Percentiles rank a stretch among this genome's conserved stretches.
These are phyloP conservation scores for Zygoascus meyerae DNA, from an alignment of 1,139 yeast genomes.

Conservation along the genomic window DNA sequence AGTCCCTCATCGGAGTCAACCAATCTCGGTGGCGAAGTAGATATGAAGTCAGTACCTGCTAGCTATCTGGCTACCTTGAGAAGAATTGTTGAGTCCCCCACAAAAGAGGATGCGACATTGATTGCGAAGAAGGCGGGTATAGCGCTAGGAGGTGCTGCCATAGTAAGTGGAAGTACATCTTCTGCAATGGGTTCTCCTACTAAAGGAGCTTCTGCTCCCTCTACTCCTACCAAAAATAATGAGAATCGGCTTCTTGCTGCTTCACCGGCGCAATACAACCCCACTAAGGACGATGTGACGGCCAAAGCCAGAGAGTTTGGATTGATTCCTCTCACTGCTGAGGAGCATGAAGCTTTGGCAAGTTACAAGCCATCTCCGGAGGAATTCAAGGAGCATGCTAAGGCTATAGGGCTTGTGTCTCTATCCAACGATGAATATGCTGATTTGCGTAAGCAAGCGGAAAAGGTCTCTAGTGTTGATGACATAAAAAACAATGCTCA, in stretches of 20 bases:
- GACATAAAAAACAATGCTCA: constrained; percentile 20
- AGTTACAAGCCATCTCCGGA: constrained; percentile 3
- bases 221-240: background rate
- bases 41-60: constrained; percentile 32
- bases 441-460: constrained; percentile 7
- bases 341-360: constrained; percentile 11
- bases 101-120: constrained; percentile 27
- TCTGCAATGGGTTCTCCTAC: background rate
- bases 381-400: constrained; percentile 14
- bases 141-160: constrained; percentile 14
- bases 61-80: constrained; percentile 31
- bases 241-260: constrained; percentile 18
- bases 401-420: constrained; percentile 13
- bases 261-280: constrained; percentile 31
- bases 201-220: background rate
- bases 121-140: constrained; percentile 30
- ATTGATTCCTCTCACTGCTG: constrained; percentile 17
- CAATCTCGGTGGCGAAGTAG: constrained; percentile 19
- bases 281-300: constrained; percentile 17
- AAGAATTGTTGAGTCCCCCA: constrained; percentile 33
- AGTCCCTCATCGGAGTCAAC: constrained; percentile 10
- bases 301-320: constrained; percentile 21
- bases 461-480: constrained; percentile 11
- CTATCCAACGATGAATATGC: constrained; percentile 13
- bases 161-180: background rate